These are phyloP conservation scores for Acanthamoeba healyi DNA, from an alignment of 208 protist genomes.

Conservation along the genomic window DNA sequence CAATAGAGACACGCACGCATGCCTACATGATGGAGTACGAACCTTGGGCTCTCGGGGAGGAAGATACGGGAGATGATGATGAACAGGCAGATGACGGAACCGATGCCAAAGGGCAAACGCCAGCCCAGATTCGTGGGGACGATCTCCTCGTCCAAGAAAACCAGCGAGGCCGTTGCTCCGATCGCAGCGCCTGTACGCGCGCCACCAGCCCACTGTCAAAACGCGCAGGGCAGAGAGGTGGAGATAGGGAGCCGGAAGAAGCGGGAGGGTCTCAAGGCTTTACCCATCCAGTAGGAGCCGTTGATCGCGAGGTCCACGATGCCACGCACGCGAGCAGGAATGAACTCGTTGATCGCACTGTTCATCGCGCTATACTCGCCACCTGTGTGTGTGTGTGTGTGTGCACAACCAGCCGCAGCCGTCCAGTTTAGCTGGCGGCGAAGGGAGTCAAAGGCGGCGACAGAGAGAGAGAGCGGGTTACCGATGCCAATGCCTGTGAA, in stretches of 20 bases:
- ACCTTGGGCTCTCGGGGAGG: slow-evolving; percentile 44
- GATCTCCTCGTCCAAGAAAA: slow-evolving; percentile 56
- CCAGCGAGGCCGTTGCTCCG: slow-evolving; percentile 6
- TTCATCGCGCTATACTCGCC: slow-evolving; percentile 77
- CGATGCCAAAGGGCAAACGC: slow-evolving; percentile 45
- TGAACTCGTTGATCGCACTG: slow-evolving; percentile 77
- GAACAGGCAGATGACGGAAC: slow-evolving; percentile 35
- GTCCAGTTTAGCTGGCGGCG: too few relatives aligned
- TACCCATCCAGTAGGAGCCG: slow-evolving; percentile 60
- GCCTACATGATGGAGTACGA: not conserved
- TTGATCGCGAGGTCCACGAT: slow-evolving; percentile 67
- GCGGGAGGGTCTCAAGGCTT: not conserved
- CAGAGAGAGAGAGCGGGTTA: not conserved
- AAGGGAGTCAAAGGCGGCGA: too few relatives aligned
- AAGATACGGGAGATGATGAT: slow-evolving; percentile 56
- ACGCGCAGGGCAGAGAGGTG: not conserved
- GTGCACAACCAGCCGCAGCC: not conserved
- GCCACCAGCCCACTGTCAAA: not conserved
- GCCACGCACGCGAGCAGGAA: slow-evolving; percentile 57
- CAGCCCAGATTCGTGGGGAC: slow-evolving; percentile 40
- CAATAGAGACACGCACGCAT: not conserved
- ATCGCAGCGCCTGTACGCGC: not conserved
- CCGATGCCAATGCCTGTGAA: slow-evolving; percentile 57
- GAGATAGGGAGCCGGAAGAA: not conserved
- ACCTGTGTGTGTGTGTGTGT: not conserved